These are phyloP conservation scores for Solanum ossicruentum DNA, from an alignment of 257 asterid genomes.

Conservation along the genomic window DNA sequence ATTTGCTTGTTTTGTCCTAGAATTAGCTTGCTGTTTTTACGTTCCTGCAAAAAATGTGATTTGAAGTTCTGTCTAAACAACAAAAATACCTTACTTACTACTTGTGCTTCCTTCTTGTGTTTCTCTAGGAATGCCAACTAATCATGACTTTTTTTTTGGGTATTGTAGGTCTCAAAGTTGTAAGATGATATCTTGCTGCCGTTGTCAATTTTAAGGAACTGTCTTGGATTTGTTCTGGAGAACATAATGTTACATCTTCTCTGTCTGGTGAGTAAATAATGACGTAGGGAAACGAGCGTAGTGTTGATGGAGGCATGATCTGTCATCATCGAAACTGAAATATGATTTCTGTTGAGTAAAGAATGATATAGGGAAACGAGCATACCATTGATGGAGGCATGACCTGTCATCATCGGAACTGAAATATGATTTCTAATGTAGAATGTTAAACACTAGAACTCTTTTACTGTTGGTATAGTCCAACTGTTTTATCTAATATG, in stretches of 20 bases:
- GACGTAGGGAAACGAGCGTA: background rate
- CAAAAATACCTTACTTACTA: background rate
- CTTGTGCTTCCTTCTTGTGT: background rate
- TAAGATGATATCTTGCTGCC: background rate
- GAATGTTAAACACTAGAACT: background rate
- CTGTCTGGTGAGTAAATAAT: background rate
- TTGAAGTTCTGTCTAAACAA: background rate
- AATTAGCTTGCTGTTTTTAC: background rate
- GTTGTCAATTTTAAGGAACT: slow-evolving; percentile 4
- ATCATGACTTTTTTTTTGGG: background rate
- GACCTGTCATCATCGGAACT: background rate
- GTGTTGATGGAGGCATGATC: background rate
- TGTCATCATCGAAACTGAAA: background rate
- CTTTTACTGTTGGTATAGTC: background rate
- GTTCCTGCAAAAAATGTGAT: background rate
- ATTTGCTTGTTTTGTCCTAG: background rate
- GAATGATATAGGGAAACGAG: background rate
- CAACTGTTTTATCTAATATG: background rate
- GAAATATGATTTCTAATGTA: background rate
- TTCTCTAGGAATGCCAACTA: background rate
- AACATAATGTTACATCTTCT: background rate
- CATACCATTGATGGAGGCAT: background rate
- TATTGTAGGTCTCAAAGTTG: slow-evolving; percentile 13
- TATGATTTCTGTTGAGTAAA: background rate
- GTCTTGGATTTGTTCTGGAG: background rate